Evolutionary conservation across 2,329 filamentous ascomycete genomes (phyloP), one percentile per base, ranked within the genome.

Genomic region (Claviceps capensis): DNA sequence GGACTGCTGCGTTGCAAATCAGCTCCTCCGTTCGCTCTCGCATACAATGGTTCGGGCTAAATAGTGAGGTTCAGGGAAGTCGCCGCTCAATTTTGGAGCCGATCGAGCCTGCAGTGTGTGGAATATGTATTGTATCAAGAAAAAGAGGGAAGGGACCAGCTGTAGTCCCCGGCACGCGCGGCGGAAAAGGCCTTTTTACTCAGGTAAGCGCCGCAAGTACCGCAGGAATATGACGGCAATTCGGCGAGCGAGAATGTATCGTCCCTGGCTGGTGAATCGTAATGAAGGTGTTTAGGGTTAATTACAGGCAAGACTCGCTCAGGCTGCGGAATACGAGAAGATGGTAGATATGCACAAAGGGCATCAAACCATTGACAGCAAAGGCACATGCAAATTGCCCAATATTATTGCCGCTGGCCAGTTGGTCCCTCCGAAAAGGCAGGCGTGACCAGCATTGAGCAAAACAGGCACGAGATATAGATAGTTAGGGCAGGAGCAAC

Each of bases 321-420:
- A 43, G 48, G 41, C 38, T 43, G 37, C 23, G 50, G 23, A 50
- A 53, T 50, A 53, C 52, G 52, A 53, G 51, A 45, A 48, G 34
- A 30, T 45, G 26, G 46, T 38, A 40, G n/a, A 6, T 43, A 51
- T 34, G 9, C 9, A 34, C 30, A 9, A 11, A 34, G 30, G 30
- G 19, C 7, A 23, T 14, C 19, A 14, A 40, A 30, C 48, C 34
- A 45, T 37, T 19, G 30, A 34, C 9, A 11, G 30, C 48, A 19
- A 30, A 34, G 48, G 42, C 42, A 44, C 42, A 44, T 44, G 41
- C 40, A 16, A 23, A 40, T 50, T 50, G 49, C 42, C 11, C 49
- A 40, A 30, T 40, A 41, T 34, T 46, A 42, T 11, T 36, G 23
- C 34, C 19, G 19, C 19, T 19, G 19, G 19, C 19, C 30, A 34